phyloP scores from a whole-genome alignment of 176 grass and related monocot genomes.

The Paspalum vaginatum region DNA sequence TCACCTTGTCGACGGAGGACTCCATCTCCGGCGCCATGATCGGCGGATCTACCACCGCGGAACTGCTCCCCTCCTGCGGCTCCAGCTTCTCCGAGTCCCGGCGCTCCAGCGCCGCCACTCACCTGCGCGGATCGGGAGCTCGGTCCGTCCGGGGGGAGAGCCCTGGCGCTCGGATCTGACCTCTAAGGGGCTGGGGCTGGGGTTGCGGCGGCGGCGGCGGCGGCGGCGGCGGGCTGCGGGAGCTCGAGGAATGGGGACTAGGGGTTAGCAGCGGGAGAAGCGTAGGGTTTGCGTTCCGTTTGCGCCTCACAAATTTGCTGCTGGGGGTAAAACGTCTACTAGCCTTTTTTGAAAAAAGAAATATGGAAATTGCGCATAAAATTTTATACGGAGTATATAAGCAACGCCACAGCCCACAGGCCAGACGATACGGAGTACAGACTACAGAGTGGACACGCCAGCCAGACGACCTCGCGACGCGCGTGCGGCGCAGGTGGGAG shows the following conservation, averaged over 20 bases:
- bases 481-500: neutral
- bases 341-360: no score
- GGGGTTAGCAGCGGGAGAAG: constrained; percentile 50
- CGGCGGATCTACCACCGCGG: constrained; percentile 42
- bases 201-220: neutral
- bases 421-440: no score
- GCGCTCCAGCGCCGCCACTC: neutral
- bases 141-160: constrained; percentile 28
- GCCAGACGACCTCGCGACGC: no score
- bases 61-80: neutral
- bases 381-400: no score
- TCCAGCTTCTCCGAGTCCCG: neutral
- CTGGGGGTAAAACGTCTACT: no score
- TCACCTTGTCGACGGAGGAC: constrained; percentile 54
- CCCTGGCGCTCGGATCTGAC: constrained; percentile 20
- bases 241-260: neutral
- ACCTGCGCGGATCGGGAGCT: constrained; percentile 33
- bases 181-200: neutral
- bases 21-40: constrained; percentile 44
- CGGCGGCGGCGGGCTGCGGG: neutral
- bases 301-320: neutral
- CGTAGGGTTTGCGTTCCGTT: constrained; percentile 1
- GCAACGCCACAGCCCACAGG: neutral
- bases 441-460: neutral
- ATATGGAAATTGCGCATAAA: no score